Evolutionary conservation across 1,284 basidiomycete species (phyloP).

Genomic region (Ceratobasidium theobromae): DNA sequence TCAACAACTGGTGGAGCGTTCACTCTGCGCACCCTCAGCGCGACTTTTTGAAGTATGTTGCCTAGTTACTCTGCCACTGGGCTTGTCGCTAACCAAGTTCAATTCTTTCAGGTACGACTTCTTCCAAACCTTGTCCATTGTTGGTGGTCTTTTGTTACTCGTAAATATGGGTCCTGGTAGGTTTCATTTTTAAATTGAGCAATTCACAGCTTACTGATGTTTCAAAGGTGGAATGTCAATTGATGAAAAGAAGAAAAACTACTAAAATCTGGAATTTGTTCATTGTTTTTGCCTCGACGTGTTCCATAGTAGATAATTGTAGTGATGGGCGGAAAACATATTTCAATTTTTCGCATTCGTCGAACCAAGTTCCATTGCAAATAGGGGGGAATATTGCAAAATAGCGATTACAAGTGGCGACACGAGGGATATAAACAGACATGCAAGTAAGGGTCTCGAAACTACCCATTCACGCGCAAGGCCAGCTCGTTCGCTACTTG

Average conservation of each 20-base stretch:
- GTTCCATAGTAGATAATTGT: background rate
- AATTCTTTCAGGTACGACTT: slow-evolving; percentile 69
- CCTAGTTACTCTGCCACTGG: slow-evolving; percentile 20
- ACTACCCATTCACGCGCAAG: too few relatives aligned
- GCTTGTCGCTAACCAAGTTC: slow-evolving; percentile 31
- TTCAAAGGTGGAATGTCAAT: slow-evolving; percentile 84
- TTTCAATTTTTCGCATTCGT: too few relatives aligned
- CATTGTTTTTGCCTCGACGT: background rate
- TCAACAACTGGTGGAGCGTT: slow-evolving; percentile 99
- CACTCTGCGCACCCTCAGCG: slow-evolving; percentile 90
- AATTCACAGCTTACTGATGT: background rate
- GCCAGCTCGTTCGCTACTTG: slow-evolving; percentile 7
- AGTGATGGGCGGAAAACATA: too few relatives aligned
- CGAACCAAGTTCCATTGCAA: too few relatives aligned
- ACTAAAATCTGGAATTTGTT: slow-evolving; percentile 37
- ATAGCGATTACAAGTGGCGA: background rate
- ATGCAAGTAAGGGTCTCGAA: background rate
- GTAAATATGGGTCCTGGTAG: slow-evolving; percentile 96
- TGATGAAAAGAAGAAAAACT: slow-evolving; percentile 99
- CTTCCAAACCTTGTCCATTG: slow-evolving; percentile 95
- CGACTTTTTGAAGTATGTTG: slow-evolving; percentile 89
- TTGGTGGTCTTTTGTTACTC: slow-evolving; percentile 93
- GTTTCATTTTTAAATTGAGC: slow-evolving; percentile 32
- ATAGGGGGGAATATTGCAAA: too few relatives aligned
- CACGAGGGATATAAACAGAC: background rate